A percentile compares a stretch with the other conserved stretches of the same genome.
Evolutionary conservation across 2,329 filamentous ascomycete genomes (phyloP).

Genomic region (Paraphoma chrysanthemicola): DNA sequence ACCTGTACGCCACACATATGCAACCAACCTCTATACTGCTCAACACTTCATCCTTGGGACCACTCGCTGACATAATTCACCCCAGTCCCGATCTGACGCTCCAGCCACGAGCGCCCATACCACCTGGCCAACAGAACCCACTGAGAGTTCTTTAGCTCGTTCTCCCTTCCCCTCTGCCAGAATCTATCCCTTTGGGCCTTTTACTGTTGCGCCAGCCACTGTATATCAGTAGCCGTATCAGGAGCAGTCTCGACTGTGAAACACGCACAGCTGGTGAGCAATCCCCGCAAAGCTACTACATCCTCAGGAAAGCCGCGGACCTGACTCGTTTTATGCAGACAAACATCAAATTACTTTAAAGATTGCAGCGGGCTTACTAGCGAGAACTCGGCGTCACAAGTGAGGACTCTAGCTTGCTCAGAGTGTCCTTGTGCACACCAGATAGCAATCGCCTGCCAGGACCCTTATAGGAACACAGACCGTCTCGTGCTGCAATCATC

Average conservation of each 20-base stretch:
- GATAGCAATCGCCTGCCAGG: conserved; percentile 41
- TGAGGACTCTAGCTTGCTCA: conserved; percentile 42
- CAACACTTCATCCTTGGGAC: conserved; percentile 31
- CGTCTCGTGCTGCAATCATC: conserved; percentile 48
- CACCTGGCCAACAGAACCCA: conserved; percentile 1
- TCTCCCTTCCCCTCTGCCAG: conserved; percentile 25
- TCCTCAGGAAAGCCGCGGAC: conserved; percentile 10
- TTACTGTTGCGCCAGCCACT: background rate
- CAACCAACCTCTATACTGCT: conserved; percentile 36
- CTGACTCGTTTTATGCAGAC: conserved; percentile 43
- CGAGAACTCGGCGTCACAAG: conserved; percentile 29
- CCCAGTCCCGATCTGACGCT: conserved; percentile 24
- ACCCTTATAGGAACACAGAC: conserved; percentile 47
- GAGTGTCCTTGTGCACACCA: conserved; percentile 40
- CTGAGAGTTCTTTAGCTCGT: conserved; percentile 7
- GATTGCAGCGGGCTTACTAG: conserved; percentile 40
- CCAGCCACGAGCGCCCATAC: conserved; percentile 37
- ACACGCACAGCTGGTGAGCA: conserved; percentile 33
- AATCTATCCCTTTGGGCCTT: conserved; percentile 23
- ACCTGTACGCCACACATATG: conserved; percentile 47
- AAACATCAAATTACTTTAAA: conserved; percentile 34
- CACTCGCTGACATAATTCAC: conserved; percentile 38
- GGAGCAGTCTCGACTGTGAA: conserved; percentile 24
- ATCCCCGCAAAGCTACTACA: conserved; percentile 7
- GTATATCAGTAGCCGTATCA: conserved; percentile 14